Evolutionary conservation across 345 rosid genomes (phyloP), one percentile per base, ranked within the genome.

Genomic region (Sonneratia alba): DNA sequence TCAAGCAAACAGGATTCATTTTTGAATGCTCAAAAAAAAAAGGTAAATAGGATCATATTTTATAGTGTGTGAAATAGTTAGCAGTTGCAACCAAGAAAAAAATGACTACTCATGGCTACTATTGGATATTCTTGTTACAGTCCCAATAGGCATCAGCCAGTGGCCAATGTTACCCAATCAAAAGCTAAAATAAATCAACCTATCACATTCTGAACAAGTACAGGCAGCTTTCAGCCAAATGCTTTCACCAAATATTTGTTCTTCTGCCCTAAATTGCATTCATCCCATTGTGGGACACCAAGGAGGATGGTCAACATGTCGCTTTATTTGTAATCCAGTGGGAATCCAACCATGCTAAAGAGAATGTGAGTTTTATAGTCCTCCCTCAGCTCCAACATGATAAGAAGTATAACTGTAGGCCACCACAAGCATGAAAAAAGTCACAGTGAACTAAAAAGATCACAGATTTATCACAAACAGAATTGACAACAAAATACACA

Each of bases 401-500:
- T 21, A 57, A 57, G 9, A 9, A 21, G 7, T 5, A 57, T 55
- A 4, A 47, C 51, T 47, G 47, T 47, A 67, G 48, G 6, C 10
- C 10, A 9, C 70, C 27, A 72, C 36, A 64, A 65, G 27, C 45
- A 48, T 24, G 18, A 74, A 22, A 15, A 24, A 64, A 70, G 61
- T 6, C 12, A 21, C 12, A 37, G 40, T 37, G 67, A 59, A 53
- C 47, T 27, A 55, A 37, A 36, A 36, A 4, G 38, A 42, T 7
- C 8, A 18, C 10, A 53, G 57, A 53, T 36, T 43, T 66, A 53
- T 53, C 7, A 19, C n/a, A 53, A 57, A 36, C 18, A 70, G 10
- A 69, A 70, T 19, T 6, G 36, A 12, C 36, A 10, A 10, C 48
- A 0, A 67, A 73, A 19, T 73, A 90, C 38, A 13, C 19, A 62